These are phyloP conservation scores for Diplodia intermedia DNA, from an alignment of 2,329 filamentous ascomycete genomes.

Conservation along the genomic window DNA sequence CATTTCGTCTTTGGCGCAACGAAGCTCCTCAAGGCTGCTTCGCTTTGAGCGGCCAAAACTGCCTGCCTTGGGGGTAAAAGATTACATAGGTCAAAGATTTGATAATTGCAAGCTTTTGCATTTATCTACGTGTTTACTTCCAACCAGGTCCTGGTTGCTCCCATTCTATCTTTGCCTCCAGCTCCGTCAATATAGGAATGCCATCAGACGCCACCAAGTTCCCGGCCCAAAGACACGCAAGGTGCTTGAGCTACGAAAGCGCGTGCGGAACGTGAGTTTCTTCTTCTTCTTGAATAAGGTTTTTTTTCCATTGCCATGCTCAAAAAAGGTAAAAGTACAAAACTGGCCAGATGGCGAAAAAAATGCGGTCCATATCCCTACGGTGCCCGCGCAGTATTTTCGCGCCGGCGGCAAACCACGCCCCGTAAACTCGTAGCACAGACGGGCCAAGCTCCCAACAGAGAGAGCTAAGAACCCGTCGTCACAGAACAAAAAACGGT, in stretches of 20 bases:
- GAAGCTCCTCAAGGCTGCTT: not conserved
- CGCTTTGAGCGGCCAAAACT: not conserved
- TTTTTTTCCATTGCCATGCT: slow-evolving; percentile 16
- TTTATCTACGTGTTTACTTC: not conserved
- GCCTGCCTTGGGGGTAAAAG: not conserved
- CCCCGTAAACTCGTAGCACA: too few relatives aligned
- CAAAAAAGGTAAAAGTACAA: slow-evolving; percentile 8
- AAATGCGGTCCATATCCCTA: not conserved
- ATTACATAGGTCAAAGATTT: not conserved
- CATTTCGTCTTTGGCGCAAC: not conserved
- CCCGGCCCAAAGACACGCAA: too few relatives aligned
- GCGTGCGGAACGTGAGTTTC: not conserved
- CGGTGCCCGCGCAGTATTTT: not conserved
- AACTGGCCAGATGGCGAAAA: slow-evolving; percentile 2
- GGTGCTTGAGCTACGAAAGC: not conserved
- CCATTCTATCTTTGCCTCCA: not conserved
- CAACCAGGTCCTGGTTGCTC: not conserved
- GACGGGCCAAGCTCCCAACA: not conserved
- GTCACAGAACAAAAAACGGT: not conserved
- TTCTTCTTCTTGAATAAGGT: not conserved
- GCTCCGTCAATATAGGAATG: not conserved
- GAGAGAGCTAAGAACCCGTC: not conserved
- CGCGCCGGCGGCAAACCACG: not conserved
- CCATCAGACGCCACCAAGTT: not conserved
- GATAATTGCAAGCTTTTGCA: not conserved